Evolutionary conservation across 192 early-diverging fungal genomes (phyloP), one percentile per base, ranked within the genome.

Genomic region (Polychytrium aggregatum): DNA sequence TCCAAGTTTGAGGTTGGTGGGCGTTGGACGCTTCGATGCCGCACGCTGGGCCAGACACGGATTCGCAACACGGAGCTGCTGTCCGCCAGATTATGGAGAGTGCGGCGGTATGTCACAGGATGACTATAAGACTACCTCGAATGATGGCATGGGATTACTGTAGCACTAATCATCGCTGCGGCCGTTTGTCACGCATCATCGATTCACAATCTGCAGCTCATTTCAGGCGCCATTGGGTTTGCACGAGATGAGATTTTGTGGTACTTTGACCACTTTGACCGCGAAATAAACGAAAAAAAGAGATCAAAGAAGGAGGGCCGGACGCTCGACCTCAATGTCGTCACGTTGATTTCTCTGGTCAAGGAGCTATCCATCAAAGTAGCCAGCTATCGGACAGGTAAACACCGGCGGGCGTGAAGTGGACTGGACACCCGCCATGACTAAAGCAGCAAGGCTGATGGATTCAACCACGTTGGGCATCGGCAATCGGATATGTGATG

Each of bases 221-320:
- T 58, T 0, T 34, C 43, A 3, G 37, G 48, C 31, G 56, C 56
- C 3, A 27, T 61, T 20, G 59, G 47, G 8, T 55, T 55, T 18
- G 52, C 59, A 0, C 42, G 53, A 10, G 50, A 65, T 30, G 63
- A 65, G 37, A 39, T 65, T 26, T 29, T 55, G 22, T 65, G 52
- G 56, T 65, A 65, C 44, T 65, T 65, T 42, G n/a, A 57, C 3
- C 56, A 65, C 40, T 48, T 56, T 4, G 63, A 65, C 41, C 13
- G 21, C 22, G 63, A 65, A 26, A 16, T 36, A 1, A 26, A 18
- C 7, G 52, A 48, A 7, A 47, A 31, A 2, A 31, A 41, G 16
- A 37, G 37, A 10, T 26, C 48, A 1, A 65, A 65, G 42, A 53
- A 59, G 43, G 48, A 57, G 22, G 29, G 13, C 5, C 56, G 37